Evolutionary conservation across 306 rosid species (phyloP).

Genomic region (Arachis stenosperma): DNA sequence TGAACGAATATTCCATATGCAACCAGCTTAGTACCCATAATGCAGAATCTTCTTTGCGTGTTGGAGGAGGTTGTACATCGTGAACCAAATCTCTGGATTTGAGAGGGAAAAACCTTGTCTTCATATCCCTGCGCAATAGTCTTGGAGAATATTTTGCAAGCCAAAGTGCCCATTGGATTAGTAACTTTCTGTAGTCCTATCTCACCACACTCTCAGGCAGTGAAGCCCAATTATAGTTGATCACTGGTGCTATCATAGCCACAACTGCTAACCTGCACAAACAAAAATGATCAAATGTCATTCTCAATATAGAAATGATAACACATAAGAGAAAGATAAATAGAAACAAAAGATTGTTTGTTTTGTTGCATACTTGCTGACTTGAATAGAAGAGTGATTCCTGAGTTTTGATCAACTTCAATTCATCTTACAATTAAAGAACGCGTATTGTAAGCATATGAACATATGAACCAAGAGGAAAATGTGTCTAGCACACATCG

Average conservation of each 20-base stretch:
- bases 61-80: too few species aligned
- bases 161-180: conserved; percentile 53
- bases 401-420: conserved; percentile 1
- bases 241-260: conserved; percentile 77
- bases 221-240: conserved; percentile 88
- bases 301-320: too few species aligned
- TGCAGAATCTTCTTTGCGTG: too few species aligned
- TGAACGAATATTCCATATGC: too few species aligned
- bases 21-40: too few species aligned
- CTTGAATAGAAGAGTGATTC: background rate
- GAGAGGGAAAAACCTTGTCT: conserved; percentile 85
- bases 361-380: too few species aligned
- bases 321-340: too few species aligned
- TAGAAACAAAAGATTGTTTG: too few species aligned
- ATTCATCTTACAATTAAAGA: conserved; percentile 6
- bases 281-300: too few species aligned
- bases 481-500: conserved; percentile 24
- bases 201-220: conserved; percentile 64
- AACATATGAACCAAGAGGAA: conserved; percentile 33
- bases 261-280: conserved; percentile 78
- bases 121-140: conserved; percentile 84
- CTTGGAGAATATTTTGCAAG: conserved; percentile 67
- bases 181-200: conserved; percentile 73
- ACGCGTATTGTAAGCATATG: background rate
- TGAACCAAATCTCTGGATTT: conserved; percentile 74